Evolutionary conservation across 768 basidiomycete genomes (phyloP), one percentile per base, ranked within the genome.

Genomic region (Termitomyces sp.): DNA sequence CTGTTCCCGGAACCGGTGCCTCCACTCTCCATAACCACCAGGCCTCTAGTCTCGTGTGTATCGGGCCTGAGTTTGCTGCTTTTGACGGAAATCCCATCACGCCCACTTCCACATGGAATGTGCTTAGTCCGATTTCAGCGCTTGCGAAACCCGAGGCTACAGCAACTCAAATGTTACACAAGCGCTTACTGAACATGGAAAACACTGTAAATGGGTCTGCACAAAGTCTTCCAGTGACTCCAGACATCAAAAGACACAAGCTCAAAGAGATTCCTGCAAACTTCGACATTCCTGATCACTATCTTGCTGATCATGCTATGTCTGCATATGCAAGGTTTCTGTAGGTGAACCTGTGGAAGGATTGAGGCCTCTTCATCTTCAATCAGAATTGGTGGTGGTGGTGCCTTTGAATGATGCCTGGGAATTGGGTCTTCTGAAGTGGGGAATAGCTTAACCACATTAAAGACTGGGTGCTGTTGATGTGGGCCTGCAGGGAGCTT

Each of bases 121-220:
- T 34, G 3, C 7, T 19, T 6, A 35, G 16, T 35, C 8, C 17
- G 4, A 23, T 23, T 16, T 19, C 51, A 41, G 16, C 12, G 19
- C 12, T 3, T 32, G 61, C 69, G 46, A 75, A 75, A 49, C 56
- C 66, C 5, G 74, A 73, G 56, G 59, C 62, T 5, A 34, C 57
- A 2, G 71, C 72, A 27, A n/a, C 66, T 27, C 60, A 63, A 23
- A 53, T 76, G 43, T 70, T 73, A 23, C 69, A 63, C 39, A 80
- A 79, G 63, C 77, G 76, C 43, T 59, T 58, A 25, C 72, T 69
- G 2, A 71, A 71, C 47, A 53, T 58, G 16, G 67, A 10, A 17
- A 37, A 16, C 12, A 2, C 7, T 7, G 21, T 12, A 17, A n/a
- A 25, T 5, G 9, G 37, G 16, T 5, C 35, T 14, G 23, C 21